Evolutionary conservation across 2,329 filamentous ascomycete genomes (phyloP), one percentile per base, ranked within the genome.

Genomic region (Botryotinia narcissicola): DNA sequence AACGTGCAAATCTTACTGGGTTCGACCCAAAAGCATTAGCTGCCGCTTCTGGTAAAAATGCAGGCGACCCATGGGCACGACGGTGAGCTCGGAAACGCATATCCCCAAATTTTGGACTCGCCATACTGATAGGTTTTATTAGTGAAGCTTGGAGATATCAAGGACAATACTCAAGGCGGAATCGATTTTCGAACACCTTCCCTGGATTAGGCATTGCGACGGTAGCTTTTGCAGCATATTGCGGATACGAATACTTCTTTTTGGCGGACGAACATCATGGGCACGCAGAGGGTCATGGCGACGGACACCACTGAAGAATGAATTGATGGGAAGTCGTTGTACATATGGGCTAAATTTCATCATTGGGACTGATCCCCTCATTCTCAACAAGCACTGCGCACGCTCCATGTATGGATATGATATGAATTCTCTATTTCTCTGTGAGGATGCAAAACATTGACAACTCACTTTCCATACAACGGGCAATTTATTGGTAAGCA

Each of bases 141-240:
- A 99, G 96, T 81, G 96, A 99, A 86, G 89, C 93, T 81, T 99
- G 96, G 96, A 89, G 96, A 84, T 98, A 97, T 87, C 91, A 88
- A 51, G 96, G 95, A 76, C 91, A 89, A 72, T 98, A 98, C 87
- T 92, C 91, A 77, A 90, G 95, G 79, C 92, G 87, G 85, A 97
- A 97, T 85, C 92, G 96, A 79, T 96, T 98, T 87, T 94, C 91
- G 85, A 86, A 88, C 80, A 87, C 90, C 76, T 94, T 99, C 82
- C 96, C 96, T 54, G 96, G 96, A 75, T 87, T 99, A 79, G 96
- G 96, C 77, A 97, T 95, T 79, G 96, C 94, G 46, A 92, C 92
- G 8, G 95, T 96, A 74, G 95, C 95, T 63, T 99, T 99, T 83
- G 90, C 92, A 68, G 91, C 86, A 76, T 99, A 99, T 86, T 94